phyloP scores from a whole-genome alignment of 495 filamentous ascomycete genomes.

The Cercophora newfieldiana region DNA sequence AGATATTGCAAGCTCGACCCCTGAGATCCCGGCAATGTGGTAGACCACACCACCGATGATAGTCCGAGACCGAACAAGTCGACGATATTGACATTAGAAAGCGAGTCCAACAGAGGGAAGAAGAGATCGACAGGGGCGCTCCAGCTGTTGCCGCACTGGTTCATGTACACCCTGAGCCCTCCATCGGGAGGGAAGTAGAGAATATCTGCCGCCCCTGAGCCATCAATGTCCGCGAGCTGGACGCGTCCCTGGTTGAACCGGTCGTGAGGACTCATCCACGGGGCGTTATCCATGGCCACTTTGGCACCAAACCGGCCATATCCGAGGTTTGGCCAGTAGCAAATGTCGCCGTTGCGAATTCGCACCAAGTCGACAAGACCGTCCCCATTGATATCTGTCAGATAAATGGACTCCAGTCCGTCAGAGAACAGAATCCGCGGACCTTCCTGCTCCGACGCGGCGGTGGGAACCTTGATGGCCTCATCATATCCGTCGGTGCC shows the following conservation, averaged over 20 bases:
- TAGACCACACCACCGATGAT: constrained; percentile 24
- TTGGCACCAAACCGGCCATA: constrained; percentile 38
- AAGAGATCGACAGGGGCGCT: constrained; percentile 2
- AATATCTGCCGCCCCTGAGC: constrained; percentile 37
- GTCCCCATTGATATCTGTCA: constrained; percentile 38
- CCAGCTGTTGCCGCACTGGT: constrained; percentile 32
- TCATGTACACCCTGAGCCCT: constrained; percentile 17
- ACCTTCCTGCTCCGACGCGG: too few relatives aligned
- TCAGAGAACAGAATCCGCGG: too few relatives aligned
- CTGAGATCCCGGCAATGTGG: background rate
- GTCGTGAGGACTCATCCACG: constrained; percentile 11
- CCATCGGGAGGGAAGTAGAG: constrained; percentile 29
- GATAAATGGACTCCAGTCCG: too few relatives aligned
- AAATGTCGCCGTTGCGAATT: constrained; percentile 28
- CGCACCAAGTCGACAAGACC: constrained; percentile 35
- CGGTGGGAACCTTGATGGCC: too few relatives aligned
- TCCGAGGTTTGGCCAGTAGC: constrained; percentile 41
- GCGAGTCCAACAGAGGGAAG: constrained; percentile 15
- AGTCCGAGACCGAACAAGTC: constrained; percentile 41
- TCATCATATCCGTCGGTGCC: too few relatives aligned
- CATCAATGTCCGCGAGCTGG: constrained; percentile 36
- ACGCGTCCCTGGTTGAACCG: constrained; percentile 20
- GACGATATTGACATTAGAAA: constrained; percentile 14
- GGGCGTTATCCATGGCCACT: too few relatives aligned
- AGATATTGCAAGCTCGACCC: too few relatives aligned